phyloP scores from a whole-genome alignment of 139 green algal species.

The Yamagishiella unicocca region DNA sequence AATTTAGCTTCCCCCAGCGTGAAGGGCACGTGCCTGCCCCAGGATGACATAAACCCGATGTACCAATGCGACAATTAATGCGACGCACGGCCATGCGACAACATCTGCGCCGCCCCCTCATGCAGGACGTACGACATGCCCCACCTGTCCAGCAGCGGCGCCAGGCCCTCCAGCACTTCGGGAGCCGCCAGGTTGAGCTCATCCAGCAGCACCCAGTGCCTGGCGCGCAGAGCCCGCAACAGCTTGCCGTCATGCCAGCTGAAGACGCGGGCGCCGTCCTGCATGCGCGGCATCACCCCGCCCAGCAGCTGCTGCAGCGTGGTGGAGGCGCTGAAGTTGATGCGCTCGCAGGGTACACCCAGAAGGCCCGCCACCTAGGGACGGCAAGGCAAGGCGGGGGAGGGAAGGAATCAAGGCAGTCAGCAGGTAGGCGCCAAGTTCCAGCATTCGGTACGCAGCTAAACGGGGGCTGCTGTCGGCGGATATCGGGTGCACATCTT shows the following conservation, averaged over 20 bases:
- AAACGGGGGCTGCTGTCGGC: too few species aligned
- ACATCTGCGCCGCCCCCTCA: too few species aligned
- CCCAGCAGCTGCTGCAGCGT: conserved; percentile 55
- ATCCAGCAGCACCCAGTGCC: conserved; percentile 94
- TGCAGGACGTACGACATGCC: too few species aligned
- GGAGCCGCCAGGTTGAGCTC: conserved; percentile 89
- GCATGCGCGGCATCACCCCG: conserved; percentile 43
- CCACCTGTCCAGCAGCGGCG: conserved; percentile 56
- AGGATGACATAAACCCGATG: too few species aligned
- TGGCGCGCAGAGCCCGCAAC: conserved; percentile 77
- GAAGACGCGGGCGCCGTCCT: conserved; percentile 70
- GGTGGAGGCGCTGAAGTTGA: conserved; percentile 57
- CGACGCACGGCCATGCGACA: too few species aligned
- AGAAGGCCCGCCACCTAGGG: conserved; percentile 48
- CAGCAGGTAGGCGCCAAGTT: not conserved
- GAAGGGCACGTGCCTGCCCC: too few species aligned
- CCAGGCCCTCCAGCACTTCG: conserved; percentile 64
- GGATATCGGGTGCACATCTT: too few species aligned
- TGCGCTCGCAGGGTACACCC: conserved; percentile 41
- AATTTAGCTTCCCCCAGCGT: too few species aligned
- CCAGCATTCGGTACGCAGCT: too few species aligned
- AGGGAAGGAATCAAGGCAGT: not conserved
- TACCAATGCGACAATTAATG: too few species aligned
- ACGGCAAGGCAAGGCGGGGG: too few species aligned
- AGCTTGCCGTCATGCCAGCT: conserved; percentile 69